Evolutionary conservation across 2,329 filamentous ascomycete species (phyloP), one percentile per base, ranked within the genome.

Genomic region (Fusarium pseudonygamai): DNA sequence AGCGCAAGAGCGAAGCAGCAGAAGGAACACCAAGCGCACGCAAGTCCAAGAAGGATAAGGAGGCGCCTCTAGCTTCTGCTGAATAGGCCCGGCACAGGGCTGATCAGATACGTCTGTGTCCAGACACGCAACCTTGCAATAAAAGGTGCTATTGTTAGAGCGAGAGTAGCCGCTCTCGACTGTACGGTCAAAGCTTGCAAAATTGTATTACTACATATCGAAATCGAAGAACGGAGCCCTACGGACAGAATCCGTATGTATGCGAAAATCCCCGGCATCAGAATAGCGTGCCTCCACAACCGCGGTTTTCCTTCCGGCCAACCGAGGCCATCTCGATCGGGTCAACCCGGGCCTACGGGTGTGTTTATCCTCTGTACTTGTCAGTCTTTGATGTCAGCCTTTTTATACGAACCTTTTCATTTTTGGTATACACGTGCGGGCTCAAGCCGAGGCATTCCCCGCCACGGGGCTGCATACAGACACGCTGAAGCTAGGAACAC

Each of bases 1-100:
- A 89, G 84, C 84, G 88, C 8, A 90, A 88, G 84, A 89, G 88
- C 74, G 86, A 87, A 55, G 82, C 76, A 53, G 82, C 74, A 34
- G 83, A 81, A 37, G 82, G 73, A 28, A 82, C 82, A 32, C 79
- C 80, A 32, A 80, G 78, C 34, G 77, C 71, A 32, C 80, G 80
- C 64, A 81, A 80, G 71, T 78, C 78, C 10, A 83, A 83, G 78
- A 83, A 84, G 70, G 80, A 81, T 39, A 74, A 70, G 18, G 74
- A 72, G 13, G 68, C 69, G 32, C 61, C 72, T 39, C 71, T 72
- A 40, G 72, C 71, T 45, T 75, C 74, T 56, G 70, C 81, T 24
- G 79, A 83, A 43, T 85, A 84, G 63, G 42, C 57, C 52, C 16
- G 39, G 20, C 30, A 50, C 30, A 36, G 55, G 53, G 20, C 28